These are phyloP conservation scores for Gillenia trifoliata DNA, from an alignment of 306 rosid genomes.

Conservation along the genomic window DNA sequence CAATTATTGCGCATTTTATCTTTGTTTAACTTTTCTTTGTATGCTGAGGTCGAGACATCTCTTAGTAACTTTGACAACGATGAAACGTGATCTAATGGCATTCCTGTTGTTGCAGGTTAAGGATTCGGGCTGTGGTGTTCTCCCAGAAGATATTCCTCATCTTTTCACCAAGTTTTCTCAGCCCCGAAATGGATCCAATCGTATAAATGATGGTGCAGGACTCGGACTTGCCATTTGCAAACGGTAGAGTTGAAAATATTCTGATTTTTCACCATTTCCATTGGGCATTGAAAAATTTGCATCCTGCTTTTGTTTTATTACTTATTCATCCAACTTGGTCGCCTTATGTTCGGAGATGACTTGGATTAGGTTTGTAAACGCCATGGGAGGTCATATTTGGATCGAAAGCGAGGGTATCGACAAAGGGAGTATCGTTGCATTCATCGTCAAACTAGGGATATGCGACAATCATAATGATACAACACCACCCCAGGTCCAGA, in stretches of 20 bases:
- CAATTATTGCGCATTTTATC: neutral
- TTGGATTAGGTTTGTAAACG: constrained; percentile 76
- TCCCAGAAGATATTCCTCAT: constrained; percentile 61
- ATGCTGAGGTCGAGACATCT: neutral
- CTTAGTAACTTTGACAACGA: neutral
- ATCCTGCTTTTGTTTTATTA: neutral
- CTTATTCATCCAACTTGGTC: neutral
- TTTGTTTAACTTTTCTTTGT: neutral
- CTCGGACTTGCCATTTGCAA: constrained; percentile 93
- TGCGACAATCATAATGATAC: constrained; percentile 43
- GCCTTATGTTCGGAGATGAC: constrained; percentile 12
- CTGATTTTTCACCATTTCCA: neutral
- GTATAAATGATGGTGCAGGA: constrained; percentile 52
- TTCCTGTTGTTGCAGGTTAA: constrained; percentile 55
- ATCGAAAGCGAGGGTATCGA: constrained; percentile 79
- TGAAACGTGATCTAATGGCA: neutral
- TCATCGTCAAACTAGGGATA: constrained; percentile 71
- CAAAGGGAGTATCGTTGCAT: constrained; percentile 62
- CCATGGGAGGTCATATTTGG: constrained; percentile 96
- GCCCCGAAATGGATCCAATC: constrained; percentile 50
- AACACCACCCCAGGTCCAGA: constrained; percentile 30
- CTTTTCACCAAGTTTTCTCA: constrained; percentile 72
- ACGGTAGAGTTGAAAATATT: constrained; percentile 36
- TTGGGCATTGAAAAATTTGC: neutral
- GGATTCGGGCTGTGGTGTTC: constrained; percentile 91